Conservation (phyloP, 2,329 filamentous ascomycete species). For the Apiospora phragmitis region DNA sequence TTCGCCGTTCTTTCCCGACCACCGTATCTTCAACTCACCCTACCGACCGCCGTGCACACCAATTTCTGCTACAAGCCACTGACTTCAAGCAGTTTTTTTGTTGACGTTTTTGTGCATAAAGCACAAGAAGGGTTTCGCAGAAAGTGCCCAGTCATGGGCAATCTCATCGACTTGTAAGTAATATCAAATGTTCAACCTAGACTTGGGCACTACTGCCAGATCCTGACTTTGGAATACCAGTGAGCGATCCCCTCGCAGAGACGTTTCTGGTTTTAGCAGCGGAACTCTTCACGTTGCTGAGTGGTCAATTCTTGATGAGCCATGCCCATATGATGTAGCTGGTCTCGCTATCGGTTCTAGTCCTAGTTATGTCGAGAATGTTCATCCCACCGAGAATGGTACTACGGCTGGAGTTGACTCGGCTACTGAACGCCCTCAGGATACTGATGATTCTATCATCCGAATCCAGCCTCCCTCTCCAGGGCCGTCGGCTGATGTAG, state of each 20-base stretch:
- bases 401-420: background rate
- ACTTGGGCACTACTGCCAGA: background rate
- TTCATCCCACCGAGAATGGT: background rate
- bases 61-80: background rate
- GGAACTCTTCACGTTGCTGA: background rate
- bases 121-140: background rate
- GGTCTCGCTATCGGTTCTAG: background rate
- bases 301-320: background rate
- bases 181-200: no score
- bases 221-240: background rate
- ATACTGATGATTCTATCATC: background rate
- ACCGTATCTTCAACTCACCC: background rate
- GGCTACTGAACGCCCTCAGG: background rate
- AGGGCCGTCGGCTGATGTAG: background rate
- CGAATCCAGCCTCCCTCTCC: background rate
- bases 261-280: background rate
- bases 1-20: background rate
- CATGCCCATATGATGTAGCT: background rate
- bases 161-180: background rate
- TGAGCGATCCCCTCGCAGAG: background rate
- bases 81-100: background rate
- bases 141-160: background rate
- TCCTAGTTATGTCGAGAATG: background rate
- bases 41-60: background rate
- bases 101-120: background rate